Evolutionary conservation across 2,329 filamentous ascomycete species (phyloP), one percentile per base, ranked within the genome.

Genomic region (Fusarium sp.): DNA sequence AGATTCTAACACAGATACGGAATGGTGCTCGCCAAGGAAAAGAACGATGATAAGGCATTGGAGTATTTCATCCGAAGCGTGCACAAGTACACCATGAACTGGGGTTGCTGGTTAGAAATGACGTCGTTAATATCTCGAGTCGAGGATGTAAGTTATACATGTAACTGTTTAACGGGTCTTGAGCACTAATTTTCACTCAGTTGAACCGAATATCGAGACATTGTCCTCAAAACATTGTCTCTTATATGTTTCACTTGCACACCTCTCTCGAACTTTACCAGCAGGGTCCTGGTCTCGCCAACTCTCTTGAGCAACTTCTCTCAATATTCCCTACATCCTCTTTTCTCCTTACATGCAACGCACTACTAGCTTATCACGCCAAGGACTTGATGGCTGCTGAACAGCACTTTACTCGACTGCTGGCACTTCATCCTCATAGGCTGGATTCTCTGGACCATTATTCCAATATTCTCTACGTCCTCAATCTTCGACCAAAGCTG

Each of bases 61-160:
- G 88, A 92, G 67, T 97, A 92, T 86, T 85, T 99, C n/a, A 84
- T 97, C 52, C 87, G 89, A 67, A 97, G 94, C 75, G 92, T 97
- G 11, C 92, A 97, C 77, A 83, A 93, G 40, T 97, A 94, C 74
- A 92, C 94, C 2, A 97, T 94, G 87, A 97, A 98, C 76, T 99
- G 96, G 96, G 93, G 94, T 9, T 94, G 94, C 65, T 99, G 96
- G 96, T 86, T 96, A 61, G 96, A 99, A 80, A 88, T 99, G 78
- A 92, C 92, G 6, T 90, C 90, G 38, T 84, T 98, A 28, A 88
- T 97, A 62, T 88, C 89, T 36, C 89, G 91, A 34, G 86, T 91
- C 10, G 94, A 97, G 78, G 93, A 97, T 79, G 91, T 96, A 80
- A 80, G 89, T 82, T 64, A 12, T 42, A 57, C 36, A 41, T 38